Evolutionary conservation across 2,329 filamentous ascomycete species (phyloP).

Genomic region (Exserohilum turcica): DNA sequence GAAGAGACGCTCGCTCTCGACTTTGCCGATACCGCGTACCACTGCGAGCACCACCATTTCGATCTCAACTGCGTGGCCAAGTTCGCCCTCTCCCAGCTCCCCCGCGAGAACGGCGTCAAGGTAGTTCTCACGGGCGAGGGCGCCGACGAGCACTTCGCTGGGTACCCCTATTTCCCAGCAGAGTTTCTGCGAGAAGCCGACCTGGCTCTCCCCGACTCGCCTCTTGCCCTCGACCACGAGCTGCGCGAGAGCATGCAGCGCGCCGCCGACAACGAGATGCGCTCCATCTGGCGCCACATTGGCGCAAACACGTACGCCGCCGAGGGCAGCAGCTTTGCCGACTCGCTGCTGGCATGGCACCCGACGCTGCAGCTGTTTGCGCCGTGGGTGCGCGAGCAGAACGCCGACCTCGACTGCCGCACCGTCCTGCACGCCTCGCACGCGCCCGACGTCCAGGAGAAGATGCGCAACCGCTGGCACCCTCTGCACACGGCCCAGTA

Average conservation of each 20-base stretch:
- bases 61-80: conserved; percentile 61
- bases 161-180: conserved; percentile 54
- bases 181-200: conserved; percentile 56
- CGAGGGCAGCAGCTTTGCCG: not conserved
- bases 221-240: not conserved
- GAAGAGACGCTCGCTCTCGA: conserved; percentile 50
- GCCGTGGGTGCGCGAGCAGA: too few species aligned
- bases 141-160: conserved; percentile 60
- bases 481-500: conserved; percentile 29
- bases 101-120: conserved; percentile 55
- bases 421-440: not conserved
- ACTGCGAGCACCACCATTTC: conserved; percentile 52
- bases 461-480: conserved; percentile 26
- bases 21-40: conserved; percentile 54
- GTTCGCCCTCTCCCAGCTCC: conserved; percentile 54
- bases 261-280: not conserved
- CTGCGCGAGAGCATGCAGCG: not conserved
- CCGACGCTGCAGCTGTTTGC: not conserved
- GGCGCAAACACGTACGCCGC: not conserved
- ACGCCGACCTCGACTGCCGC: not conserved
- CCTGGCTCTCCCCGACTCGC: not conserved
- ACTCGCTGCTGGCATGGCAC: not conserved
- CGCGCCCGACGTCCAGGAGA: not conserved
- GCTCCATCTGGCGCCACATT: not conserved
- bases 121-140: conserved; percentile 61